Evolutionary conservation across 371 early-diverging fungal genomes (phyloP), one percentile per base, ranked within the genome.

Genomic region (Mortierella sp.): DNA sequence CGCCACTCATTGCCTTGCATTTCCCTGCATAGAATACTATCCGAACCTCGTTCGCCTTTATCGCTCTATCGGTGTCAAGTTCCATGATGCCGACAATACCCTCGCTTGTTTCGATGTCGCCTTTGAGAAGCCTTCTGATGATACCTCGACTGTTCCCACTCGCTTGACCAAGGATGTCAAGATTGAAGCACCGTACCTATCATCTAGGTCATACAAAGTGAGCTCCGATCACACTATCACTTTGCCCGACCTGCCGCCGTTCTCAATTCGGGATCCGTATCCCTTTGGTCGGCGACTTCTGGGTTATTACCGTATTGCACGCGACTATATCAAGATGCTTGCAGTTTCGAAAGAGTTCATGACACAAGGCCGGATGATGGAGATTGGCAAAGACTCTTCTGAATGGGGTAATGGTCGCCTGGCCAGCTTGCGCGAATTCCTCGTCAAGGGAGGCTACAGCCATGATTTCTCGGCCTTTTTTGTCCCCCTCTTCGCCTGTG

Each of bases 401-500:
- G 76, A 74, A 28, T 69, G 76, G 76, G 76, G 76, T 13, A 58
- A 74, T 23, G 69, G 78, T 6, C 78, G 63, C 4, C 53, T 61
- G 19, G 60, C 61, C 52, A 70, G 49, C 10, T n/a, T 76, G 31
- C 58, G 70, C 16, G 78, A 70, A 56, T 76, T 76, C 41, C 48
- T 76, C 16, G 63, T 61, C 39, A 28, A 24, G 1, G 78, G 70
- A 10, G 56, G 66, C 2, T 76, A 76, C 50, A 76, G 78, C 26
- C 69, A 65, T 12, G 70, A 76, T 30, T 76, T 76, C 53, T 80
- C 84, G 38, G 84, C 85, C 19, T 85, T 89, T 18, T 91, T 93
- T 80, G 81, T 90, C 13, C 93, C 93, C 9, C 79, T 93, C n/a
- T 89, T 93, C 67, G 89, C 91, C 18, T 89, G 91, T 39, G 87